Percentiles rank a stretch among this genome's conserved stretches.
Evolutionary conservation across 2,329 filamentous ascomycete genomes (phyloP).

Genomic region (Graphilbum ipis-grandicollis): DNA sequence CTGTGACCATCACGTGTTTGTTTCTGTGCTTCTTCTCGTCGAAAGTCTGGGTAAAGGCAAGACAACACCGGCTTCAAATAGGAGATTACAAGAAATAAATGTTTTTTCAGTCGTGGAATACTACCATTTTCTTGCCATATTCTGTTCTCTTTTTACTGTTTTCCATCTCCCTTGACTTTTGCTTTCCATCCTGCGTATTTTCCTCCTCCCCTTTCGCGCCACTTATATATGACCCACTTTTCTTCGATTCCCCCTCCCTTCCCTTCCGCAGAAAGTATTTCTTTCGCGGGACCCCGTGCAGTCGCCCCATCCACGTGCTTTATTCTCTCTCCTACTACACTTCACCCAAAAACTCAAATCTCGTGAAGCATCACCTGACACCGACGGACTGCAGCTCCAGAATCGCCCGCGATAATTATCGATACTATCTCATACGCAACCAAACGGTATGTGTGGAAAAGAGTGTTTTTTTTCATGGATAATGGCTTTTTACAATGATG

Average conservation of each 20-base stretch:
- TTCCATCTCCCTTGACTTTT: too few relatives aligned
- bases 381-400: conserved; percentile 10
- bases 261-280: conserved; percentile 3
- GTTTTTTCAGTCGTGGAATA: too few relatives aligned
- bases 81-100: too few relatives aligned
- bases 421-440: too few relatives aligned
- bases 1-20: too few relatives aligned
- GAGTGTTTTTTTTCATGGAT: not conserved
- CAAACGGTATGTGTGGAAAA: too few relatives aligned
- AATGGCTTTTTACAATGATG: not conserved
- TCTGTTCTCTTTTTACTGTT: too few relatives aligned
- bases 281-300: conserved; percentile 10
- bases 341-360: conserved; percentile 3
- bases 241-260: not conserved
- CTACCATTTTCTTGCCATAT: too few relatives aligned
- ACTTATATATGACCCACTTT: not conserved
- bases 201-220: not conserved
- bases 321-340: conserved; percentile 1
- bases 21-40: too few relatives aligned
- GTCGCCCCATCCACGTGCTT: conserved; percentile 11
- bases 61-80: too few relatives aligned
- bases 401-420: not conserved
- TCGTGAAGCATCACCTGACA: conserved; percentile 13
- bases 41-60: too few relatives aligned
- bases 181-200: too few relatives aligned